Conservation (phyloP, 148 eudicot genomes). For the Euryodendron excelsum region DNA sequence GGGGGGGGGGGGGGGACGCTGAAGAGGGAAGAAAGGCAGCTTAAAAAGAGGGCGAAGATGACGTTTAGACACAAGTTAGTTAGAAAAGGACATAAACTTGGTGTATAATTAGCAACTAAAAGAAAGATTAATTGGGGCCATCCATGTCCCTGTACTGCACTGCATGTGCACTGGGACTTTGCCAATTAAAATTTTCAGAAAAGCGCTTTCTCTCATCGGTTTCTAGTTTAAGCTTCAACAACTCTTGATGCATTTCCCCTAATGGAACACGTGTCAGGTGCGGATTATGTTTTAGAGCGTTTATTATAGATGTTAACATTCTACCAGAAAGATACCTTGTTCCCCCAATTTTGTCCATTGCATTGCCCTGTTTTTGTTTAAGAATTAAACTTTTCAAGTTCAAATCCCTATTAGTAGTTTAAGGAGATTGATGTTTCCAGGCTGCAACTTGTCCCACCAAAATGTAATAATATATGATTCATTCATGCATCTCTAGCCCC, state of each 20-base stretch:
- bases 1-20: not conserved
- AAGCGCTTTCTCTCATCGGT: not conserved
- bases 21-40: slow-evolving; percentile 9
- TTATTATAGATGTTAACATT: not conserved
- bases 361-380: not conserved
- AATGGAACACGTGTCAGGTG: not conserved
- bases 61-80: not conserved
- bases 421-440: not conserved
- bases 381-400: not conserved
- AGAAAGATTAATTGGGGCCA: not conserved
- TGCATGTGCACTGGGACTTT: not conserved
- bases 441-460: slow-evolving; percentile 16
- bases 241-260: not conserved
- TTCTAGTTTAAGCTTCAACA: not conserved
- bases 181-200: not conserved
- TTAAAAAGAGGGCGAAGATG: slow-evolving; percentile 14
- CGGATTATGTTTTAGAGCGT: not conserved
- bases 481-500: not conserved
- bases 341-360: not conserved
- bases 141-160: not conserved
- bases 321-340: not conserved
- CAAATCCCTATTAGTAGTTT: not conserved
- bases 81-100: not conserved
- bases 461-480: not conserved
- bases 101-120: not conserved